Conservation (phyloP, 2,329 filamentous ascomycete species). For the Ceratocystis eucalypticola region DNA sequence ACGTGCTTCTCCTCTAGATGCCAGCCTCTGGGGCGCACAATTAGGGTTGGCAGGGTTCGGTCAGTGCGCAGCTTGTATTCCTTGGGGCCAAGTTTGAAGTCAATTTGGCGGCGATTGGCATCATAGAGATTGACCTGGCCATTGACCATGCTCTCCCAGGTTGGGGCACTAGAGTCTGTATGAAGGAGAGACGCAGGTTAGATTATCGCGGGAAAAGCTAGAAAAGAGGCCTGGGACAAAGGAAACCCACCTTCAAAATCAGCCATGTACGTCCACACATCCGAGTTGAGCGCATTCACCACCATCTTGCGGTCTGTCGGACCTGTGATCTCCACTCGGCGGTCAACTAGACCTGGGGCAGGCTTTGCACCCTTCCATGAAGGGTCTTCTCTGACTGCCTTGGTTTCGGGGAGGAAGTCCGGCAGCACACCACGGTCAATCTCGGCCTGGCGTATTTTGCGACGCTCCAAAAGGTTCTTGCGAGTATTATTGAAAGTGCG, state of each 20-base stretch:
- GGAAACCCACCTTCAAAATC: constrained; percentile 74
- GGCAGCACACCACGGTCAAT: constrained; percentile 79
- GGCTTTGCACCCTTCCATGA: constrained; percentile 88
- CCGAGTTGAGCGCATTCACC: constrained; percentile 86
- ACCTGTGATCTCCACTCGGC: constrained; percentile 91
- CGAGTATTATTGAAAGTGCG: constrained; percentile 84
- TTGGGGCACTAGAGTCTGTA: constrained; percentile 81
- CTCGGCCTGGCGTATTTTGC: constrained; percentile 76
- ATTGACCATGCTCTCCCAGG: constrained; percentile 99
- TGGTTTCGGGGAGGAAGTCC: constrained; percentile 92
- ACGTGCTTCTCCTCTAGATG: constrained; percentile 98
- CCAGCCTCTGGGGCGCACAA: constrained; percentile 91
- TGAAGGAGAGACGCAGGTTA: constrained; percentile 2
- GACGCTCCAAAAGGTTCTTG: constrained; percentile 77
- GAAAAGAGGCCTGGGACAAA: background rate
- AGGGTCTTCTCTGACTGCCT: constrained; percentile 83
- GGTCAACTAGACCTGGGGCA: constrained; percentile 82
- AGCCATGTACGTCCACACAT: constrained; percentile 99
- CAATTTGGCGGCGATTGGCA: constrained; percentile 80
- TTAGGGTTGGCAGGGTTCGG: constrained; percentile 71
- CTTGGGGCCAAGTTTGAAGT: constrained; percentile 91
- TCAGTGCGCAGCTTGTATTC: constrained; percentile 96
- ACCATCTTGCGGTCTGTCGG: constrained; percentile 99
- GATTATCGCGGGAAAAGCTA: background rate
- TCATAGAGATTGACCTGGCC: constrained; percentile 97